Base-by-base conservation (phyloP, 257 asterid species). In the Prunella vulgaris region DNA sequence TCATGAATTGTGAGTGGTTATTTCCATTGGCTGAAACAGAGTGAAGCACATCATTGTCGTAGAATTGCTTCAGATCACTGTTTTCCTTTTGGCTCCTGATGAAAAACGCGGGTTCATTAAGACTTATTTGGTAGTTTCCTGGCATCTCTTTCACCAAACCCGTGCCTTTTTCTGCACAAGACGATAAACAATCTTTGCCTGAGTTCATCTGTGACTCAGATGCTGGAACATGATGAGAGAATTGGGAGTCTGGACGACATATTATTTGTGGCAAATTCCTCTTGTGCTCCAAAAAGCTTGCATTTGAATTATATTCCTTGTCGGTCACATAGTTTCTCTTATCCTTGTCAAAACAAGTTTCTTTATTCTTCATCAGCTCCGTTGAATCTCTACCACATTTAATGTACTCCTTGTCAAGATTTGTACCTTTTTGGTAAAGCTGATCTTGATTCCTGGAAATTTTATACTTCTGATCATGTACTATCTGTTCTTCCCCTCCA, bases 21-120 rank as follows among this genome's bases (percentile, higher is more conserved):
- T 27, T 75, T 58, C 66, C 84, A 17, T 68, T 54, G 54, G 56
- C 44, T 15, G 56, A 56, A 53, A 65, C 68, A 66, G 32, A 46
- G 13, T 14, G 62, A n/a, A n/a, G n/a, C 59, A 63, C 71, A 69
- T 24, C 66, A 73, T 57, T 70, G 24, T 63, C 76, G 49, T 57
- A 21, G 28, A 58, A 67, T 58, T 59, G 33, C 56, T 5, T 52
- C 27, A 52, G 27, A 60, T 64, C 77, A 42, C 53, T 68, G 46
- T 37, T 74, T 62, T 5, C 82, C 28, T 68, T 70, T 71, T 75
- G 85, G 77, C 80, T 80, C 79, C 61, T 80, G 18, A 76, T 53
- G 57, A 77, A 73, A 80, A 68, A 65, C 4, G 73, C 80, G 10
- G 77, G 75, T 68, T 73, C 80, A 20, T 69, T 68, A 30, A 77